Percentiles rank a stretch among this genome's conserved stretches.
Evolutionary conservation across 306 rosid genomes (phyloP).

Genomic region (Casuarina equisetifolia): DNA sequence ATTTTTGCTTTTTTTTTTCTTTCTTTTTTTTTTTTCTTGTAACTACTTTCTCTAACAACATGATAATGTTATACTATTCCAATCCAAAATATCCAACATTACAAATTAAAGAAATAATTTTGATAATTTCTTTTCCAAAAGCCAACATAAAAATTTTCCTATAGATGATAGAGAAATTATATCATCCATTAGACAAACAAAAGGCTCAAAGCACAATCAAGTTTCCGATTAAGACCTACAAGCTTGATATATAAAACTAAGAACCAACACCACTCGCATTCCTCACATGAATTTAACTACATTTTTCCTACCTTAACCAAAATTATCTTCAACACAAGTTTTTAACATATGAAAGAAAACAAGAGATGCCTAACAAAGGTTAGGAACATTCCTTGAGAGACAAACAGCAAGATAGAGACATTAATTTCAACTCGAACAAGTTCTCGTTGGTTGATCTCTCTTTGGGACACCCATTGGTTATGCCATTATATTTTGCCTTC

Average conservation of each 20-base stretch:
- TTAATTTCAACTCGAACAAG: slow-evolving; percentile 16
- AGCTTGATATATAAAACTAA: neutral
- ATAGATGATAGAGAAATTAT: neutral
- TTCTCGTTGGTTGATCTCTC: slow-evolving; percentile 87
- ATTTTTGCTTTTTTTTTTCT: too few species aligned
- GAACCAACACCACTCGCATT: neutral
- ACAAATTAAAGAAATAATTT: too few species aligned
- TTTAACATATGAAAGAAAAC: slow-evolving; percentile 23
- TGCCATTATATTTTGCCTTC: slow-evolving; percentile 91
- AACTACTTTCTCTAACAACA: too few species aligned
- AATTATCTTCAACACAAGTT: slow-evolving; percentile 27
- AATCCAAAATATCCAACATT: neutral
- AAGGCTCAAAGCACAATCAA: too few species aligned
- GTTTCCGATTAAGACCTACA: neutral
- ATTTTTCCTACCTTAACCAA: slow-evolving; percentile 27
- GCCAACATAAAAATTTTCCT: neutral
- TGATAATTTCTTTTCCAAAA: too few species aligned
- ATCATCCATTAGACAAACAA: too few species aligned
- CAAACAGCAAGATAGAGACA: slow-evolving; percentile 16
- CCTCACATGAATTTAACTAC: neutral
- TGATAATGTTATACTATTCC: too few species aligned
- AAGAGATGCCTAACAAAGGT: slow-evolving; percentile 27
- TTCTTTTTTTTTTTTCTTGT: too few species aligned
- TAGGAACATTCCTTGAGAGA: slow-evolving; percentile 24
- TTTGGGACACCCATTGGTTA: slow-evolving; percentile 95